Evolutionary conservation across 2,329 filamentous ascomycete genomes (phyloP).

Genomic region (Verticillium isaacii): DNA sequence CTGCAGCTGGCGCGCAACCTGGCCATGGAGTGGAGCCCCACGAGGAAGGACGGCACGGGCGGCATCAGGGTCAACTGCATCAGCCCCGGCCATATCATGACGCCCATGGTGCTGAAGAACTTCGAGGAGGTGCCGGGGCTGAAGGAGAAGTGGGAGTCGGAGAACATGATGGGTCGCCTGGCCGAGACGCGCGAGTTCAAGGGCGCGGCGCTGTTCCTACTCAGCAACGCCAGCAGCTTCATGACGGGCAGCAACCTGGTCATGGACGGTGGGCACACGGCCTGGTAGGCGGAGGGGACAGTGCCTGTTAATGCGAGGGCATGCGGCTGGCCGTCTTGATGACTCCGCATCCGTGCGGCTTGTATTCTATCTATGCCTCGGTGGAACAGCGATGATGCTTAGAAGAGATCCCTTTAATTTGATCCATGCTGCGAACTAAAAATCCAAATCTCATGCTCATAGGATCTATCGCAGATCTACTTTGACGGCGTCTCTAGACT

Average conservation of each 20-base stretch:
- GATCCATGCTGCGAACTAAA: no score
- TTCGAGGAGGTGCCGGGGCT: constrained; percentile 64
- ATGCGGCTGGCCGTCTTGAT: no score
- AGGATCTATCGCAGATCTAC: no score
- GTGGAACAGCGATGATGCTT: no score
- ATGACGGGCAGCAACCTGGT: constrained; percentile 56
- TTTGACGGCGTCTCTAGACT: no score
- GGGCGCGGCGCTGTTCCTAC: constrained; percentile 55
- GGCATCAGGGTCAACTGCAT: constrained; percentile 55
- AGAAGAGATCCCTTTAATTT: no score
- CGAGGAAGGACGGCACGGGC: constrained; percentile 31
- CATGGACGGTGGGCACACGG: constrained; percentile 52
- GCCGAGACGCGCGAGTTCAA: constrained; percentile 55
- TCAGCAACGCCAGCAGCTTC: constrained; percentile 58
- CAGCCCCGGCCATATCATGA: constrained; percentile 38
- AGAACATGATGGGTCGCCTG: constrained; percentile 68
- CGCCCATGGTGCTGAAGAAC: constrained; percentile 67
- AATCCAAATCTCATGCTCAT: no score
- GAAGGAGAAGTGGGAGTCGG: constrained; percentile 57
- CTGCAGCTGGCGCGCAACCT: constrained; percentile 59
- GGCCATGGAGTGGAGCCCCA: constrained; percentile 57
- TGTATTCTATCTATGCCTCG: no score
- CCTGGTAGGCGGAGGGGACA: constrained; percentile 34
- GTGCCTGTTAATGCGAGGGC: not conserved
- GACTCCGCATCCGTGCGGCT: no score